Percentiles rank a stretch among this genome's conserved stretches.
Evolutionary conservation across 768 basidiomycete genomes (phyloP).

Genomic region (Suillus paluster): DNA sequence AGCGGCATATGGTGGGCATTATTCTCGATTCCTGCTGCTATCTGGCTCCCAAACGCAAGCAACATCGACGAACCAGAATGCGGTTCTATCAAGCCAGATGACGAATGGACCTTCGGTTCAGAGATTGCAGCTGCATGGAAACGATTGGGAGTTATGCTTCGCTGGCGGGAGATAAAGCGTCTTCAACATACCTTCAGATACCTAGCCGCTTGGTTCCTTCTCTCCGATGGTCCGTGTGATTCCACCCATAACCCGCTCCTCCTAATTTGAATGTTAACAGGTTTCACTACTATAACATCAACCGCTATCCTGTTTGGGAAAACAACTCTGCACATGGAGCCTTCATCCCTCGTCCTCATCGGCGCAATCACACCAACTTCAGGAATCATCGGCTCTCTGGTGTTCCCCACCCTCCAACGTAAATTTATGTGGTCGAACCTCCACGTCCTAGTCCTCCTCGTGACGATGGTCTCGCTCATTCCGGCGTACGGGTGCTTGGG

Average conservation of each 20-base stretch:
- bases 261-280: constrained; percentile 39
- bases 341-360: constrained; percentile 78
- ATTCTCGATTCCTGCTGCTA: constrained; percentile 77
- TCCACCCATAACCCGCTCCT: not conserved
- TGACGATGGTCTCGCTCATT: constrained; percentile 66
- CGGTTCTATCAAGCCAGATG: constrained; percentile 20
- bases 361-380: constrained; percentile 77
- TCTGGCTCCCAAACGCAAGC: constrained; percentile 64
- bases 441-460: constrained; percentile 65
- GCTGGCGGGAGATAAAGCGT: constrained; percentile 69
- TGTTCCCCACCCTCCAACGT: constrained; percentile 77
- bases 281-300: constrained; percentile 91
- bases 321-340: constrained; percentile 79
- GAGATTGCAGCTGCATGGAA: constrained; percentile 78
- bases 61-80: constrained; percentile 10
- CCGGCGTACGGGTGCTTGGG: constrained; percentile 86
- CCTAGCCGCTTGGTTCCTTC: constrained; percentile 91
- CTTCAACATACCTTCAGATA: constrained; percentile 88
- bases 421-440: constrained; percentile 68
- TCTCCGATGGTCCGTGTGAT: constrained; percentile 76
- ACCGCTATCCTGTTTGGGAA: constrained; percentile 93
- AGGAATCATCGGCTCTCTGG: constrained; percentile 85
- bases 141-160: constrained; percentile 74
- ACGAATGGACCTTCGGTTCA: constrained; percentile 47
- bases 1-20: constrained; percentile 90